These are phyloP conservation scores for Craterostigma plantagineum DNA, from an alignment of 257 asterid genomes.

Conservation along the genomic window DNA sequence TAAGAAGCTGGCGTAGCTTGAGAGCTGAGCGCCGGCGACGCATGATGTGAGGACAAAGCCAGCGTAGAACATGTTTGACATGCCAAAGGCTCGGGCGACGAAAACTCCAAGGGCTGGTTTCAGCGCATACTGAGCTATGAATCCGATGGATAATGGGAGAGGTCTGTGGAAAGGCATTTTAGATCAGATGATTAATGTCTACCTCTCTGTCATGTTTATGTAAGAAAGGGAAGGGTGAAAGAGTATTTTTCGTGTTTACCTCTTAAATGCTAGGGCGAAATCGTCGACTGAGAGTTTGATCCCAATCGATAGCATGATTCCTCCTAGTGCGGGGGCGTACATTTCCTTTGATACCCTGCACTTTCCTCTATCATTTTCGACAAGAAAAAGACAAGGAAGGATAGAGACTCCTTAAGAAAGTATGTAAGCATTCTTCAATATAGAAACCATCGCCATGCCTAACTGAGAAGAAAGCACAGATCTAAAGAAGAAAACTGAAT, in stretches of 20 bases:
- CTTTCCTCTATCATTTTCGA: slow-evolving; percentile 33
- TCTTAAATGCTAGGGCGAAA: slow-evolving; percentile 79
- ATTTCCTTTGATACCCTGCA: slow-evolving; percentile 98
- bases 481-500: too few relatives aligned
- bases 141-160: slow-evolving; percentile 56
- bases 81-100: slow-evolving; percentile 67
- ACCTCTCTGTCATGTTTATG: too few relatives aligned
- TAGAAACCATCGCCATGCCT: too few relatives aligned
- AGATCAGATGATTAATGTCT: slow-evolving; percentile 2
- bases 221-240: not conserved
- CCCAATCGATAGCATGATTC: slow-evolving; percentile 93
- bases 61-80: slow-evolving; percentile 59
- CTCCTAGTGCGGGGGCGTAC: slow-evolving; percentile 99
- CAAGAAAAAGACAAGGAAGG: slow-evolving; percentile 14
- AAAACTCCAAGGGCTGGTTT: slow-evolving; percentile 80
- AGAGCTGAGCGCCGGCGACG: slow-evolving; percentile 93
- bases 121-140: slow-evolving; percentile 62
- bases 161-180: slow-evolving; percentile 34
- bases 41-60: slow-evolving; percentile 86
- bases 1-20: slow-evolving; percentile 93
- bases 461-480: too few relatives aligned
- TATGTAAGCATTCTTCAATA: not conserved
- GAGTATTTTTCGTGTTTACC: slow-evolving; percentile 21
- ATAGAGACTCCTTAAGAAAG: slow-evolving; percentile 16
- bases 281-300: slow-evolving; percentile 80